Conservation (phyloP, 2,329 filamentous ascomycete genomes). For the Periconia digitata region DNA sequence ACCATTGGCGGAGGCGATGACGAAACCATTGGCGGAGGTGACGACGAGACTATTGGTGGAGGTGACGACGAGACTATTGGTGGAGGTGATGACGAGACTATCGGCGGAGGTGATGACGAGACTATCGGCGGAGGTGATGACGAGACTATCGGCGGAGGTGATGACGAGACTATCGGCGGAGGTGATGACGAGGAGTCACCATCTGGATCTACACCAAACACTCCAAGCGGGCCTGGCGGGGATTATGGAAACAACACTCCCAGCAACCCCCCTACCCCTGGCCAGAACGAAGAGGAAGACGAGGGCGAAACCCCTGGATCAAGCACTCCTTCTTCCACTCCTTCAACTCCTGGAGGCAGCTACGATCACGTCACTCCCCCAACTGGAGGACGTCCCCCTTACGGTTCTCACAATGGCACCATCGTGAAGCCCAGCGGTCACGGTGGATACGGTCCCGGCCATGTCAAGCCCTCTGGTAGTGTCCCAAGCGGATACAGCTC, state of each 20-base stretch:
- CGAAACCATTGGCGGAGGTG: no score
- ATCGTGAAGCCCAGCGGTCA: neutral
- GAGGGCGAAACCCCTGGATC: slow-evolving; percentile 1
- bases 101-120: no score
- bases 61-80: no score
- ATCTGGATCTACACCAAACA: neutral
- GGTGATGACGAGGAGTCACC: neutral
- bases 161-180: neutral
- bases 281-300: neutral
- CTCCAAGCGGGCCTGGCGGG: neutral
- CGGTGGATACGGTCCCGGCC: neutral
- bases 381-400: neutral
- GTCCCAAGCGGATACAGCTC: neutral
- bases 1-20: no score
- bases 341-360: no score
- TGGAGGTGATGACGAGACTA: no score
- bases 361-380: neutral
- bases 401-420: neutral
- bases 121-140: no score
- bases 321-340: neutral
- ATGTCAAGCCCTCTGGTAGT: neutral
- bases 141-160: no score
- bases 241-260: no score
- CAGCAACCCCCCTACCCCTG: neutral
- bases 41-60: no score